These are phyloP conservation scores for Dactylellina cionopaga DNA, from an alignment of 2,329 filamentous ascomycete species.

Conservation along the genomic window DNA sequence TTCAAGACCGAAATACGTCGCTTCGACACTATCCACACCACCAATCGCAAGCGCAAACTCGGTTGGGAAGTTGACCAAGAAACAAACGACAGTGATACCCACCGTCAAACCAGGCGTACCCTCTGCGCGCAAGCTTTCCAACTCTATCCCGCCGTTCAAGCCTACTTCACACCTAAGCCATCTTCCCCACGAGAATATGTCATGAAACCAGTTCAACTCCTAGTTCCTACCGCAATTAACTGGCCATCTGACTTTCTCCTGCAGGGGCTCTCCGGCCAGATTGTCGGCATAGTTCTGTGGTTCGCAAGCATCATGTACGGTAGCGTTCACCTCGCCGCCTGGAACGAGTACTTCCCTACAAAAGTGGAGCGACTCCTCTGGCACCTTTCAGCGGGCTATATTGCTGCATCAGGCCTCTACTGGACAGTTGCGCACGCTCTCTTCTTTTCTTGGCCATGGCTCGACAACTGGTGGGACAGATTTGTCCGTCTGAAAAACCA, in stretches of 20 bases:
- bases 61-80: constrained; percentile 22
- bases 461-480: constrained; percentile 5
- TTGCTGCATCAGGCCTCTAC: constrained; percentile 4
- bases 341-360: constrained; percentile 57
- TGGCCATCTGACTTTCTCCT: constrained; percentile 20
- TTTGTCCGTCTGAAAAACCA: constrained; percentile 11
- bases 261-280: background rate
- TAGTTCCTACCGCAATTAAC: constrained; percentile 2
- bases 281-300: constrained; percentile 13
- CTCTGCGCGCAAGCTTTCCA: constrained; percentile 13
- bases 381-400: constrained; percentile 13
- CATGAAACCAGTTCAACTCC: constrained; percentile 7
- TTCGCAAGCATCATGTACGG: constrained; percentile 42
- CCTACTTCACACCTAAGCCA: constrained; percentile 10
- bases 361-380: constrained; percentile 56
- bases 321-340: constrained; percentile 55
- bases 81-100: constrained; percentile 18
- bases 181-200: background rate
- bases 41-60: constrained; percentile 24
- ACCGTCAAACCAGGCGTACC: constrained; percentile 21
- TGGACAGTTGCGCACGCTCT: constrained; percentile 8
- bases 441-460: background rate
- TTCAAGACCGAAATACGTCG: constrained; percentile 20
- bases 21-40: background rate
- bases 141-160: constrained; percentile 1